These are phyloP conservation scores for Bocquillonia castaneifolia DNA, from an alignment of 441 rosid genomes.

Conservation along the genomic window DNA sequence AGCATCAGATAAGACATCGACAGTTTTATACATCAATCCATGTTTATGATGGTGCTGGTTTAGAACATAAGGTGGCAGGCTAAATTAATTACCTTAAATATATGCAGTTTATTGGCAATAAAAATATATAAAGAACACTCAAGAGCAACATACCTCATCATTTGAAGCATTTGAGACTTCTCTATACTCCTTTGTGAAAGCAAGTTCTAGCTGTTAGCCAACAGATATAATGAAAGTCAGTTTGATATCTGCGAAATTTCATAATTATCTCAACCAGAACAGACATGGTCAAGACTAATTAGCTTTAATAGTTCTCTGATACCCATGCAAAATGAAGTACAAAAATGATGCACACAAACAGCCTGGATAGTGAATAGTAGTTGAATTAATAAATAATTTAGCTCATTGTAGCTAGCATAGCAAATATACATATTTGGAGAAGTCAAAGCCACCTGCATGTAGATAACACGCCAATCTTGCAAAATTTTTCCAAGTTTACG, in stretches of 20 bases:
- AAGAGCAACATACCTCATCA: conserved; percentile 51
- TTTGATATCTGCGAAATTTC: conserved; percentile 2
- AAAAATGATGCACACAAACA: background rate
- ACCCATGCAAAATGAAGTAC: background rate
- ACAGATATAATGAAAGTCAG: conserved; percentile 16
- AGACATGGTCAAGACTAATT: background rate
- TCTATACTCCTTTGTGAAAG: conserved; percentile 56
- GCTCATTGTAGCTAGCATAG: no score
- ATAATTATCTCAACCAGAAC: background rate
- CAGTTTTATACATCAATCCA: background rate
- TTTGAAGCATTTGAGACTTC: conserved; percentile 40
- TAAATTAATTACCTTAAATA: background rate
- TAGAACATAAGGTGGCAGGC: background rate
- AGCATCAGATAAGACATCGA: background rate
- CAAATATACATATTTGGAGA: no score
- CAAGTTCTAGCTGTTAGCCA: conserved; percentile 68
- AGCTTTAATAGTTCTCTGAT: background rate
- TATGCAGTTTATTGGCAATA: background rate
- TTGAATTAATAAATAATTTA: background rate
- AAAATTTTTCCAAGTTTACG: conserved; percentile 93
- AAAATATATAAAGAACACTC: background rate
- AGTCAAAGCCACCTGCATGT: conserved; percentile 66
- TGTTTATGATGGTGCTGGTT: background rate
- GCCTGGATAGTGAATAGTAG: background rate
- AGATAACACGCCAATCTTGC: conserved; percentile 89